Evolutionary conservation across 768 basidiomycete species (phyloP).

Genomic region (Plicaturopsis crispa): DNA sequence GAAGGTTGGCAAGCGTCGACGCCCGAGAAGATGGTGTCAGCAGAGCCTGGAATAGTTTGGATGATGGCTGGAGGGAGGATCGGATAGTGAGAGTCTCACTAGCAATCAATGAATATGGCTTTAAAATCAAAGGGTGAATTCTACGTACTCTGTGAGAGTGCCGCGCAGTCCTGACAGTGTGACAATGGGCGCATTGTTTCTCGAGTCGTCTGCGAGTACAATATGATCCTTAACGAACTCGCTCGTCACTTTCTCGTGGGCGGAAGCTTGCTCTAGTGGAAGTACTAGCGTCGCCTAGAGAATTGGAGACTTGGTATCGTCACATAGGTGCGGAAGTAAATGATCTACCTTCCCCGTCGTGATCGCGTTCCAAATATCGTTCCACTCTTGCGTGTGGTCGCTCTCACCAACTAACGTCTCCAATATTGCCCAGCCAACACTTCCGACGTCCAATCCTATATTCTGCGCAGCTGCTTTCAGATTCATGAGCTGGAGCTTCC

Average conservation of each 20-base stretch:
- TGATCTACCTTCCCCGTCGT: slow-evolving; percentile 57
- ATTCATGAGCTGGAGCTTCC: slow-evolving; percentile 63
- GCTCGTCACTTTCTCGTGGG: slow-evolving; percentile 50
- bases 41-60: slow-evolving; percentile 33
- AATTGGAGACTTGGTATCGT: slow-evolving; percentile 1
- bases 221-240: slow-evolving; percentile 85
- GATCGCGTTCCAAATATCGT: slow-evolving; percentile 58
- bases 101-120: too few relatives aligned
- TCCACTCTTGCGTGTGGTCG: slow-evolving; percentile 54
- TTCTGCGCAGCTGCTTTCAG: slow-evolving; percentile 66
- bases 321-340: background rate
- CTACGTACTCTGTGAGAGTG: slow-evolving; percentile 48
- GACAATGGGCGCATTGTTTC: slow-evolving; percentile 45
- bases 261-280: slow-evolving; percentile 52
- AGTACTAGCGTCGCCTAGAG: slow-evolving; percentile 73
- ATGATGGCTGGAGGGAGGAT: slow-evolving; percentile 32
- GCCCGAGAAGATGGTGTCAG: slow-evolving; percentile 25
- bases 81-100: slow-evolving; percentile 34
- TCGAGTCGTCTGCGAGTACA: slow-evolving; percentile 55
- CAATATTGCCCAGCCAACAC: slow-evolving; percentile 71
- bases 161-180: slow-evolving; percentile 85
- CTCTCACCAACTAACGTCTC: slow-evolving; percentile 54
- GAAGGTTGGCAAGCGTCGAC: slow-evolving; percentile 34
- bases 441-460: slow-evolving; percentile 55
- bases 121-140: too few relatives aligned